Evolutionary conservation across 495 filamentous ascomycete genomes (phyloP).

Genomic region (Xylaria acuta): DNA sequence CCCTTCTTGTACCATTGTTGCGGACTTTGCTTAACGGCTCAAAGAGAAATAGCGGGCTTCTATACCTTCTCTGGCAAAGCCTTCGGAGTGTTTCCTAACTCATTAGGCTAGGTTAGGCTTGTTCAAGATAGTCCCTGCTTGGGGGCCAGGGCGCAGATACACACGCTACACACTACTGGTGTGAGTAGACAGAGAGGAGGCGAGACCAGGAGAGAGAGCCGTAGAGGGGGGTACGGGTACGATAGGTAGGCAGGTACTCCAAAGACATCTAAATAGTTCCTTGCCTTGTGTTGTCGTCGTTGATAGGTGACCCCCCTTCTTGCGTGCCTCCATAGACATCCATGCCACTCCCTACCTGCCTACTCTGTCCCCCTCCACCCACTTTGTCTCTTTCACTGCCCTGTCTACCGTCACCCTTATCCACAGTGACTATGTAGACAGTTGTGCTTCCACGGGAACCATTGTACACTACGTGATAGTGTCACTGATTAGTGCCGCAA

Average conservation of each 20-base stretch:
- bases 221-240: conserved; percentile 41
- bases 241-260: conserved; percentile 25
- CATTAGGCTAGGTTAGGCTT: conserved; percentile 43
- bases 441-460: conserved; percentile 23
- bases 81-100: conserved; percentile 56
- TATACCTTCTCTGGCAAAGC: conserved; percentile 38
- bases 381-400: conserved; percentile 32
- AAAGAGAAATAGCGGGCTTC: conserved; percentile 54
- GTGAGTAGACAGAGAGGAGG: background rate
- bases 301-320: conserved; percentile 29
- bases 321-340: conserved; percentile 44
- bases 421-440: conserved; percentile 37
- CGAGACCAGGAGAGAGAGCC: conserved; percentile 23
- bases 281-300: conserved; percentile 25
- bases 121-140: conserved; percentile 36
- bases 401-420: conserved; percentile 43
- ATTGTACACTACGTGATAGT: conserved; percentile 24
- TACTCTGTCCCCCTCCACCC: conserved; percentile 41
- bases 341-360: conserved; percentile 45
- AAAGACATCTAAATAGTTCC: conserved; percentile 37
- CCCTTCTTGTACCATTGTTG: conserved; percentile 48
- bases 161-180: conserved; percentile 23
- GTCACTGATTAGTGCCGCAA: conserved; percentile 24
- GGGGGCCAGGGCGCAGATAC: conserved; percentile 42
- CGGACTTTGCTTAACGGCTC: conserved; percentile 55